Conservation (phyloP, 495 filamentous ascomycete species). For the Daldinia childiae region DNA sequence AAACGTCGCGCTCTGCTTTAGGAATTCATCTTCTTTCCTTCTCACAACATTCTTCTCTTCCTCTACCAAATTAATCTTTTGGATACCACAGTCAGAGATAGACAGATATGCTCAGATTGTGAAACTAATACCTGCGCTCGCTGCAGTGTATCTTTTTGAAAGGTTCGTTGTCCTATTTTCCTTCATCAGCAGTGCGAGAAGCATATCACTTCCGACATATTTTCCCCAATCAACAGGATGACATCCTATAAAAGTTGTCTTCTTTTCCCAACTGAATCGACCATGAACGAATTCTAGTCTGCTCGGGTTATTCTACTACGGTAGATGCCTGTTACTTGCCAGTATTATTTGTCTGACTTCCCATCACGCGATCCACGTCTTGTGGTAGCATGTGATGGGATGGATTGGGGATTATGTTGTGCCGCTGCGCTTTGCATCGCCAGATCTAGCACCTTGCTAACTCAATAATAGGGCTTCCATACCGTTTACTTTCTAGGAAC, state of each 20-base stretch:
- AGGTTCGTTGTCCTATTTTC: slow-evolving; percentile 20
- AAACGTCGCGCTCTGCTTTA: not conserved
- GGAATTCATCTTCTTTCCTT: slow-evolving; percentile 32
- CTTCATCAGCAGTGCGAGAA: slow-evolving; percentile 6
- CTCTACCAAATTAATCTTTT: not conserved
- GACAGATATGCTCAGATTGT: not conserved
- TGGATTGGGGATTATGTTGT: not conserved
- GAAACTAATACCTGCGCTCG: not conserved
- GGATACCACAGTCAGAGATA: no score
- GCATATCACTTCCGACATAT: slow-evolving; percentile 8
- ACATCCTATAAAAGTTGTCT: slow-evolving; percentile 77
- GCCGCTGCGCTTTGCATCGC: not conserved
- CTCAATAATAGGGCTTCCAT: not conserved
- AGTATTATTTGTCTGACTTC: slow-evolving; percentile 92
- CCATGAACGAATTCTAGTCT: slow-evolving; percentile 82
- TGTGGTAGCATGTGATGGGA: slow-evolving; percentile 6
- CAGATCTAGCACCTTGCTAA: slow-evolving; percentile 10
- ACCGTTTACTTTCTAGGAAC: not conserved
- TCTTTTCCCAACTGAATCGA: slow-evolving; percentile 96
- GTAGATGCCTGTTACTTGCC: slow-evolving; percentile 92
- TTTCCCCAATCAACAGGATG: slow-evolving; percentile 72
- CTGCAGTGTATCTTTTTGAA: not conserved
- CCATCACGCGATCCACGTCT: slow-evolving; percentile 1
- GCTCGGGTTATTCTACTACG: slow-evolving; percentile 73
- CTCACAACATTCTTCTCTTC: slow-evolving; percentile 18